phyloP scores from a whole-genome alignment of 306 rosid species.

The Datisca glomerata region DNA sequence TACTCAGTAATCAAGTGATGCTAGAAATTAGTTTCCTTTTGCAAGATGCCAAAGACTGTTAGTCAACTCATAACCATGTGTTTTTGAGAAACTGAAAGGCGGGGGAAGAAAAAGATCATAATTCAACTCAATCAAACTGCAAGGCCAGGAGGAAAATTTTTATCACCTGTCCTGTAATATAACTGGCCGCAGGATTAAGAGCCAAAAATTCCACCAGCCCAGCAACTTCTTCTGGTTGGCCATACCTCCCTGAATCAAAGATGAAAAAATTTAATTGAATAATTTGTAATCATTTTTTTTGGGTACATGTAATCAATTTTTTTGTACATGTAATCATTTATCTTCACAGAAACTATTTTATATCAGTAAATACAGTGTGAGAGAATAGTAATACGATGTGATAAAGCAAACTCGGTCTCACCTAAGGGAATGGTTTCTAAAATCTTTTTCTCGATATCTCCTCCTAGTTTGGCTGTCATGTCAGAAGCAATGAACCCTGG shows the following conservation, averaged over 20 bases:
- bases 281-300: neutral
- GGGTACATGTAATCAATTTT: no score
- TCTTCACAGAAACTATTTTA: no score
- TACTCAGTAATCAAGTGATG: no score
- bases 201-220: slow-evolving; percentile 96
- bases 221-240: slow-evolving; percentile 95
- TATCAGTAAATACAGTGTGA: no score
- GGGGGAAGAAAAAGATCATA: neutral
- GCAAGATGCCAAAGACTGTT: no score
- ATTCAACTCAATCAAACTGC: neutral
- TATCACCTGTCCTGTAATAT: slow-evolving; percentile 89
- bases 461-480: slow-evolving; percentile 88
- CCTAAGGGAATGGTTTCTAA: slow-evolving; percentile 80
- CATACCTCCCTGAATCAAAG: slow-evolving; percentile 66
- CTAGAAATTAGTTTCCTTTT: no score
- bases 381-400: neutral
- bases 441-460: slow-evolving; percentile 74
- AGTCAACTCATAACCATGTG: no score
- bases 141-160: neutral
- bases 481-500: slow-evolving; percentile 97
- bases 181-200: slow-evolving; percentile 74
- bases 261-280: neutral
- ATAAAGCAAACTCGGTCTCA: slow-evolving; percentile 20
- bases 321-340: no score
- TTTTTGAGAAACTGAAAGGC: no score